Evolutionary conservation across 495 filamentous ascomycete species (phyloP).

Genomic region (Xylaria telfairii): DNA sequence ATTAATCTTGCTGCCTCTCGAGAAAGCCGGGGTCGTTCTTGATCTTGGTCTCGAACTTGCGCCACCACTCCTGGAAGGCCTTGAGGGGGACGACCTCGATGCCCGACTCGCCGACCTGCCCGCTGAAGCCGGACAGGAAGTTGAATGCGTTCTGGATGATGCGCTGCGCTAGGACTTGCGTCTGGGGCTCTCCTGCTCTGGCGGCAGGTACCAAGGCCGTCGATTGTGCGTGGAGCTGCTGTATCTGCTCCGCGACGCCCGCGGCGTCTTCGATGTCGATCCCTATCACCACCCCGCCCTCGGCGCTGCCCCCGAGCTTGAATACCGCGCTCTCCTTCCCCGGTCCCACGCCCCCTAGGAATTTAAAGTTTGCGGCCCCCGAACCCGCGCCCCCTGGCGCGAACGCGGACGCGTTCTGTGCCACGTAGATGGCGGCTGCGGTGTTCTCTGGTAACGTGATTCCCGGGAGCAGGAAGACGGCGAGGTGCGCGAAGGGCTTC

Average conservation of each 20-base stretch:
- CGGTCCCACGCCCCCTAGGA: constrained; percentile 85
- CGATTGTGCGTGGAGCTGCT: constrained; percentile 51
- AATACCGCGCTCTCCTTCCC: constrained; percentile 93
- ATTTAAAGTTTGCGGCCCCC: constrained; percentile 63
- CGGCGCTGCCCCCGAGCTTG: constrained; percentile 57
- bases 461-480: constrained; percentile 88
- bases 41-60: constrained; percentile 89
- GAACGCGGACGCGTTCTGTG: constrained; percentile 47
- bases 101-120: constrained; percentile 54
- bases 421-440: constrained; percentile 87
- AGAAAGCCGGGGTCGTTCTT: constrained; percentile 88
- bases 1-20: constrained; percentile 72
- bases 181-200: constrained; percentile 50
- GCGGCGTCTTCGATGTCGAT: constrained; percentile 80
- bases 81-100: constrained; percentile 87
- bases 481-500: constrained; percentile 73
- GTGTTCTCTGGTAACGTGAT: constrained; percentile 73
- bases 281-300: constrained; percentile 67
- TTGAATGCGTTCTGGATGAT: constrained; percentile 99
- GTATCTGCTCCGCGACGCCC: constrained; percentile 72
- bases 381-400: constrained; percentile 27
- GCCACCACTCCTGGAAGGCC: constrained; percentile 97
- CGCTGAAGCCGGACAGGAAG: constrained; percentile 87
- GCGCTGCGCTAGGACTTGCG: constrained; percentile 81
- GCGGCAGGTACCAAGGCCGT: not conserved